Conservation (phyloP, 2,329 filamentous ascomycete species). For the Cryphonectria carpinicola region DNA sequence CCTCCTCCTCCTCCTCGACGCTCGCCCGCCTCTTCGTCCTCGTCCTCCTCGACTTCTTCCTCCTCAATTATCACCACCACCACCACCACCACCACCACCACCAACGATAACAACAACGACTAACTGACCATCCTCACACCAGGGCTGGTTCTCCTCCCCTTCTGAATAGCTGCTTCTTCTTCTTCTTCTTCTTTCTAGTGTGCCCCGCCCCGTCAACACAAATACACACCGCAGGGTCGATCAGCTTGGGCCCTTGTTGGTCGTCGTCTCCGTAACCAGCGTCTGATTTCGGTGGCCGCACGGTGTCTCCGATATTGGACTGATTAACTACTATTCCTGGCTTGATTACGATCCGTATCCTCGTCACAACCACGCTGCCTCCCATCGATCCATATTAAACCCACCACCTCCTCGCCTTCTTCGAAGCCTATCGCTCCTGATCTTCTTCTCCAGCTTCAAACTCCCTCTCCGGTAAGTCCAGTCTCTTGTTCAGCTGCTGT, state of each 20-base stretch:
- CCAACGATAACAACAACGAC: no score
- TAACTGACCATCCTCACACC: neutral
- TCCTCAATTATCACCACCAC: neutral
- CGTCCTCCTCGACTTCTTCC: neutral
- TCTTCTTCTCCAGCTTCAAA: slow-evolving; percentile 16
- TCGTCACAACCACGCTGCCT: slow-evolving; percentile 21
- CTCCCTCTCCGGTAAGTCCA: slow-evolving; percentile 26
- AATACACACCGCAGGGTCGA: neutral
- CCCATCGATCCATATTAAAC: slow-evolving; percentile 27
- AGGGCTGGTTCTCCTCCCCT: slow-evolving; percentile 8
- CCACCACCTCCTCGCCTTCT: slow-evolving; percentile 14
- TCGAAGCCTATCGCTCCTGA: slow-evolving; percentile 19
- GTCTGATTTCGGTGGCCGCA: slow-evolving; percentile 22
- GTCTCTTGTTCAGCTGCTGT: slow-evolving; percentile 8
- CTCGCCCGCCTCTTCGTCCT: neutral
- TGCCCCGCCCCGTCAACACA: slow-evolving; percentile 1
- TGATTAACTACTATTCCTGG: slow-evolving; percentile 28
- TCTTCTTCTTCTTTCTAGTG: neutral
- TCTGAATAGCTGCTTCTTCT: neutral
- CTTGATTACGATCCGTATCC: slow-evolving; percentile 18
- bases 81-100: no score
- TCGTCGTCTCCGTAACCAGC: slow-evolving; percentile 18
- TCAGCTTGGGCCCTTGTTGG: slow-evolving; percentile 18
- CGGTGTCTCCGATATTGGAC: slow-evolving; percentile 31
- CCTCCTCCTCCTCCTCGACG: slow-evolving; percentile 7